Base-by-base conservation (phyloP, 2,329 filamentous ascomycete species). In the Fusarium sacchari region DNA sequence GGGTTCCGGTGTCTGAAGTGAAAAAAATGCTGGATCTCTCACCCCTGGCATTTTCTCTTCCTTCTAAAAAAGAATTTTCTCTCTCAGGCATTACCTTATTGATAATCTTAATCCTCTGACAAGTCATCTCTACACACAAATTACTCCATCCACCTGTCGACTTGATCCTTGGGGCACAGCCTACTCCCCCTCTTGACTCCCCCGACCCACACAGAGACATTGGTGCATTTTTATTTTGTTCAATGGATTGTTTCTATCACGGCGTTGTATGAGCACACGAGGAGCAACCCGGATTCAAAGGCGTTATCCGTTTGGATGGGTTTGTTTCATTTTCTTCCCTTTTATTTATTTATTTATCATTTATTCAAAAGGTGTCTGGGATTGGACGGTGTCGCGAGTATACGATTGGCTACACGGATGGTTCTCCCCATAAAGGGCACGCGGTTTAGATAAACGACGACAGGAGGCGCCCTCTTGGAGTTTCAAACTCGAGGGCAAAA, bases 1-100 rank as follows among this genome's bases (percentile, higher is more conserved):
- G 73, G 83, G 83, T 49, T 76, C 79, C 60, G 75, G 73, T 59
- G 39, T 63, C 44, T 74, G 63, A 75, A 60, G 30, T 36, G 32
- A 36, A 49, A 36, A 49, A 12, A 26, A 37, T 61, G n/a, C 53
- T 49, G 42, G 47, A n/a, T 8, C 37, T 26, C 32, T 47, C 55
- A 57, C 32, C 55, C 55, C 39, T 52, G 60, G 43, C 47, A 58
- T 52, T 50, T 52, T 50, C 42, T 44, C 37, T 20, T 30, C 28
- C 44, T 24, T 14, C 32, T 13, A 49, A 60, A 49, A 60, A 44
- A 37, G 56, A 49, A 15, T 15, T 49, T 59, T 47, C n/a, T 47
- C 17, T 7, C 12, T 58, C 20, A 28, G 46, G 61, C 40, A 65
- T 66, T 64, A 53, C 57, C 42, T 26, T 75, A 72, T 64, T 76